These are phyloP conservation scores for Herpetomonas tarakana DNA, from an alignment of 208 protist genomes.

Conservation along the genomic window DNA sequence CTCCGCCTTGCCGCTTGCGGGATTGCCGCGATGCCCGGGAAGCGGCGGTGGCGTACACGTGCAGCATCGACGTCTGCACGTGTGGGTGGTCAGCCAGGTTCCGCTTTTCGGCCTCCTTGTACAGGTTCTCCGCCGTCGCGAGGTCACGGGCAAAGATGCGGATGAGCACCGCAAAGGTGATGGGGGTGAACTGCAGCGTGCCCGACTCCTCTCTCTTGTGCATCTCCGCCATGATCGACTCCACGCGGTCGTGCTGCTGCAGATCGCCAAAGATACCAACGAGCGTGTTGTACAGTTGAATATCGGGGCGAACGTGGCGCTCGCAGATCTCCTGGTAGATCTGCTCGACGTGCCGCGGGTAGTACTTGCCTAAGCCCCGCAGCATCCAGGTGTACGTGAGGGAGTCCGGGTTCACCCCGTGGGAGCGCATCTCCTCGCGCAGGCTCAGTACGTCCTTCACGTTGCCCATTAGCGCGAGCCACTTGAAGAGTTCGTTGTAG, in stretches of 20 bases:
- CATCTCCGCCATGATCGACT: constrained; percentile 57
- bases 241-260: constrained; percentile 41
- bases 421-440: constrained; percentile 53
- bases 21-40: constrained; percentile 4
- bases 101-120: constrained; percentile 57
- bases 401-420: constrained; percentile 52
- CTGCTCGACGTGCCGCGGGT: constrained; percentile 73
- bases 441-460: constrained; percentile 79
- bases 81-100: constrained; percentile 74
- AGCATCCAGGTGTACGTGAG: constrained; percentile 82
- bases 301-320: constrained; percentile 56
- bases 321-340: constrained; percentile 64
- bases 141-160: constrained; percentile 55
- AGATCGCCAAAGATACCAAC: constrained; percentile 83
- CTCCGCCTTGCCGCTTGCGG: constrained; percentile 5
- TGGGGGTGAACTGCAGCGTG: constrained; percentile 67
- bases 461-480: constrained; percentile 85
- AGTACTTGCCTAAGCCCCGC: constrained; percentile 76
- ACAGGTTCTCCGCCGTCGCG: constrained; percentile 39
- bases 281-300: constrained; percentile 78
- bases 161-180: constrained; percentile 79
- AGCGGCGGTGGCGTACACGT: constrained; percentile 34
- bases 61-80: constrained; percentile 81
- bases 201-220: constrained; percentile 66
- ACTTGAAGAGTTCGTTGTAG: constrained; percentile 89